These are phyloP conservation scores for Tolypocladium cylindrosporum DNA, from an alignment of 2,329 filamentous ascomycete species.

Conservation along the genomic window DNA sequence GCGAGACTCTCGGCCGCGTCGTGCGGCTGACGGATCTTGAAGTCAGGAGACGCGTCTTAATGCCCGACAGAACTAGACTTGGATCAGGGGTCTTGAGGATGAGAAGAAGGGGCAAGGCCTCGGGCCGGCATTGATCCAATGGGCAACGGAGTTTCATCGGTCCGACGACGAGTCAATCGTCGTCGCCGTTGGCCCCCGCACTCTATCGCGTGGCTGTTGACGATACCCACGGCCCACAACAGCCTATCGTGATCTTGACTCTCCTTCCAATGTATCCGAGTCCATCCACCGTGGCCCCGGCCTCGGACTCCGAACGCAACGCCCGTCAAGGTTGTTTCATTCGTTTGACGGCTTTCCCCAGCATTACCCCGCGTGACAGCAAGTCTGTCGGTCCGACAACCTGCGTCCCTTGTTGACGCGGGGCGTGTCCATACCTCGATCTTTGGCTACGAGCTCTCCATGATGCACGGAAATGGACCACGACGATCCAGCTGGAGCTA, in stretches of 20 bases:
- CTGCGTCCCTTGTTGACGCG: not conserved
- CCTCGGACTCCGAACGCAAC: not conserved
- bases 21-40: not conserved
- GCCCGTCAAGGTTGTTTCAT: not conserved
- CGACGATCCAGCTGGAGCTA: not conserved
- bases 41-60: not conserved
- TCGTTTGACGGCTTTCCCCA: not conserved
- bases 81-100: too few species aligned
- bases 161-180: not conserved
- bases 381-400: not conserved
- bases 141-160: not conserved
- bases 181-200: not conserved
- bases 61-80: not conserved
- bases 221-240: too few species aligned
- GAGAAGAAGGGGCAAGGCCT: not conserved
- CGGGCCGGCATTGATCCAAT: not conserved
- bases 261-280: too few species aligned
- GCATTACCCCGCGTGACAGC: not conserved
- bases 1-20: not conserved
- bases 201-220: not conserved
- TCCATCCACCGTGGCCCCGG: too few species aligned
- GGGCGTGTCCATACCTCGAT: not conserved
- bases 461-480: not conserved
- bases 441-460: not conserved
- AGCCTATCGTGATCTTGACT: too few species aligned